Evolutionary conservation across 1,284 basidiomycete genomes (phyloP).

Genomic region (Ustilago trichophora): DNA sequence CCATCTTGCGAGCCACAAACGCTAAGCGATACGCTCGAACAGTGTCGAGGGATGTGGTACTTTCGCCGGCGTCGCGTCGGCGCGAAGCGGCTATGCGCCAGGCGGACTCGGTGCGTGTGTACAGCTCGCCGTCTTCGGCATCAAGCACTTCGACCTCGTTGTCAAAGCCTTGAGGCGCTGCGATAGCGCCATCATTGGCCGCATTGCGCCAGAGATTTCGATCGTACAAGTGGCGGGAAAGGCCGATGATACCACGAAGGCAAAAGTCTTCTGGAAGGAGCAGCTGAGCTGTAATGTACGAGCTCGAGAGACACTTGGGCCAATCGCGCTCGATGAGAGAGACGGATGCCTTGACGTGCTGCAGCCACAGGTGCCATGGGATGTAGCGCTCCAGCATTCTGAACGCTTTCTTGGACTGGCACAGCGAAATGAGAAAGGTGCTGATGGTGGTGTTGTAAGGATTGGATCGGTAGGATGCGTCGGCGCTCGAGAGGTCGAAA

Average conservation of each 20-base stretch:
- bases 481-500: slow-evolving; percentile 67
- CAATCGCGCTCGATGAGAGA: slow-evolving; percentile 22
- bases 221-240: slow-evolving; percentile 39
- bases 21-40: slow-evolving; percentile 74
- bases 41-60: slow-evolving; percentile 68
- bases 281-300: slow-evolving; percentile 70
- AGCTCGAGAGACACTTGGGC: slow-evolving; percentile 24
- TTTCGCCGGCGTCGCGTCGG: slow-evolving; percentile 76
- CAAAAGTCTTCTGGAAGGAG: slow-evolving; percentile 95
- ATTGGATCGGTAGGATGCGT: slow-evolving; percentile 67
- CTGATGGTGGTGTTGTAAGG: slow-evolving; percentile 86
- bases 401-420: slow-evolving; percentile 47
- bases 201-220: slow-evolving; percentile 25
- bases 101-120: slow-evolving; percentile 30
- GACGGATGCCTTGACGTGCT: slow-evolving; percentile 7
- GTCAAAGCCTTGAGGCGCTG: slow-evolving; percentile 61
- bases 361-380: slow-evolving; percentile 81
- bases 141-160: slow-evolving; percentile 63
- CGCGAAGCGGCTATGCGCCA: slow-evolving; percentile 75
- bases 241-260: slow-evolving; percentile 79
- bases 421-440: slow-evolving; percentile 80
- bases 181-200: slow-evolving; percentile 10
- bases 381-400: slow-evolving; percentile 71
- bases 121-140: slow-evolving; percentile 43
- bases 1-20: slow-evolving; percentile 77